Base-by-base conservation (phyloP, 768 basidiomycete genomes). In the Collybiopsis luxurians region DNA sequence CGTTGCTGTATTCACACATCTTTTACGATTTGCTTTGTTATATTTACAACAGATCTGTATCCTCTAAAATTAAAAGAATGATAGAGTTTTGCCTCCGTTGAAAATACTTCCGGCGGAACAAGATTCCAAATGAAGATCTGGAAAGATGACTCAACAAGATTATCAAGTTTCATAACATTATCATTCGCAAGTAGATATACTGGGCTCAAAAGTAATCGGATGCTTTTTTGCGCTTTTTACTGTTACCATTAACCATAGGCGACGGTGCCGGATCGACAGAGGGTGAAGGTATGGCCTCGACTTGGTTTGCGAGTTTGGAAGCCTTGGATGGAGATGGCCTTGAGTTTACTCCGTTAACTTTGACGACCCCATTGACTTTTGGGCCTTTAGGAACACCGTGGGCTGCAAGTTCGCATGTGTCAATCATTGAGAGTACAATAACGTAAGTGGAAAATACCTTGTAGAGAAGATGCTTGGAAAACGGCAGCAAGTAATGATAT, bases 191-290 rank as follows among this genome's bases (percentile, higher is more conserved):
- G 15, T 24, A 26, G 10, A 9, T 43, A 43, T 21, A 2, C 21
- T 24, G 12, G 28, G n/a, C 21, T 45, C 36, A 46, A 38, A 46
- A 39, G 30, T 48, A 75, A 51, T 66, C 69, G 17, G 74, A 58
- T 7, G 73, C 73, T 63, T 81, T 83, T 72, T 83, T 85, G 59
- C 84, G 75, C 66, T 85, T 85, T 68, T 76, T 81, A 26, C 81
- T 78, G 55, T 74, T 75, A 26, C 81, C 79, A 55, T 75, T 76
- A 34, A 68, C 64, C 19, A 69, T 60, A 21, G 74, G 52, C 10
- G 68, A 47, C 30, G 66, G 57, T 34, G 57, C 46, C 19, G 28
- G 23, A 21, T 43, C 53, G 23, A 40, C 23, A 23, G 13, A 45
- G 15, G 36, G 53, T 61, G 31, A 62, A 63, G 62, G 64, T 24